phyloP scores from a whole-genome alignment of 2,329 filamentous ascomycete species.

The Claviceps quebecensis region DNA sequence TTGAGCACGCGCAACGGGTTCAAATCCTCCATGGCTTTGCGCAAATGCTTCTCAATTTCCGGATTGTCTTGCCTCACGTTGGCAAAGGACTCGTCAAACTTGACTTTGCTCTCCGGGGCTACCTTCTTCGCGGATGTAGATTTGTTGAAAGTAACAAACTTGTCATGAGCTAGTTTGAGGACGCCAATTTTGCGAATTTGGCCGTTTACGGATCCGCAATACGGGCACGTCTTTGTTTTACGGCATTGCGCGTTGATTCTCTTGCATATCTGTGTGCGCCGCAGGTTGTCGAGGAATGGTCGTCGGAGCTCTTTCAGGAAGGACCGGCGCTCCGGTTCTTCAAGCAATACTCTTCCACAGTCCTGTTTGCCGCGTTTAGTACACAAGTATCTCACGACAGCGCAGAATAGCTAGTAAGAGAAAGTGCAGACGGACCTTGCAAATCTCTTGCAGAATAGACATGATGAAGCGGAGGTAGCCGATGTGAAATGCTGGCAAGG shows the following conservation, averaged over 20 bases:
- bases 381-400: background rate
- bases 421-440: slow-evolving; percentile 42
- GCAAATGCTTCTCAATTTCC: slow-evolving; percentile 81
- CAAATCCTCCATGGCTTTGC: slow-evolving; percentile 86
- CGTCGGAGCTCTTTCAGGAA: slow-evolving; percentile 71
- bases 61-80: slow-evolving; percentile 64
- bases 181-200: slow-evolving; percentile 83
- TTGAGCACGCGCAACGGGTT: slow-evolving; percentile 82
- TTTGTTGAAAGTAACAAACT: slow-evolving; percentile 75
- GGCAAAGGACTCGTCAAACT: slow-evolving; percentile 75
- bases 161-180: slow-evolving; percentile 91
- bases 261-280: slow-evolving; percentile 72
- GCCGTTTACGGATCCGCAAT: slow-evolving; percentile 74
- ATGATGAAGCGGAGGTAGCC: slow-evolving; percentile 92
- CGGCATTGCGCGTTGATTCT: slow-evolving; percentile 79
- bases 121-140: slow-evolving; percentile 79
- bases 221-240: slow-evolving; percentile 73
- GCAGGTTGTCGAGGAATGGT: slow-evolving; percentile 74
- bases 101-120: slow-evolving; percentile 64
- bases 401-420: background rate
- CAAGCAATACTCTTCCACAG: slow-evolving; percentile 71
- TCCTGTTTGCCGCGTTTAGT: slow-evolving; percentile 18
- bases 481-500: slow-evolving; percentile 87
- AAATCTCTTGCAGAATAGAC: slow-evolving; percentile 84
- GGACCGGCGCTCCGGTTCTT: slow-evolving; percentile 61